Percentiles rank a stretch among this genome's conserved stretches.
phyloP scores from a whole-genome alignment of 305 asterid species.

The Ruellia speciosa region DNA sequence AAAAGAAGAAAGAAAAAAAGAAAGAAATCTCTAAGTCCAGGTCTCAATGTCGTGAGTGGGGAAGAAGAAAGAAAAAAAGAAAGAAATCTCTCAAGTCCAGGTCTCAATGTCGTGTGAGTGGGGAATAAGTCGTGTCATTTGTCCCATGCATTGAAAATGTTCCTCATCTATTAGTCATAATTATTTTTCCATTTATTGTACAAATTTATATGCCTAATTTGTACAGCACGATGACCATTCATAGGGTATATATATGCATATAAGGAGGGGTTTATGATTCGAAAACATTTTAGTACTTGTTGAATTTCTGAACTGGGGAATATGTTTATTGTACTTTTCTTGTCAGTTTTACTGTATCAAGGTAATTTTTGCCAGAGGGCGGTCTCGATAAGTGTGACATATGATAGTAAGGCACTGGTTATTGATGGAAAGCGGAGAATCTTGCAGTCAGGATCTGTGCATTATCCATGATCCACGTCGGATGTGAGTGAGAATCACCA shows the following conservation, averaged over 20 bases:
- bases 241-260: not conserved
- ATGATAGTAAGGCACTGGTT: constrained; percentile 63
- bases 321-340: constrained; percentile 25
- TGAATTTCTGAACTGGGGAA: constrained; percentile 8
- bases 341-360: constrained; percentile 26
- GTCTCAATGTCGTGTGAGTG: too few species aligned
- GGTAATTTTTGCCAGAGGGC: constrained; percentile 29
- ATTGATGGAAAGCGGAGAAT: constrained; percentile 74
- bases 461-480: constrained; percentile 74
- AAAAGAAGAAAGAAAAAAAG: too few species aligned
- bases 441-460: constrained; percentile 75
- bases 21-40: too few species aligned
- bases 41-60: too few species aligned
- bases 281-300: not conserved
- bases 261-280: constrained; percentile 19
- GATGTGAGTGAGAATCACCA: constrained; percentile 40
- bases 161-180: too few species aligned
- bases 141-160: too few species aligned
- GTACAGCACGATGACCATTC: too few species aligned
- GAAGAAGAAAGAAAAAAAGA: too few species aligned
- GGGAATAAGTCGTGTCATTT: too few species aligned
- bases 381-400: constrained; percentile 38
- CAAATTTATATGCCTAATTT: too few species aligned
- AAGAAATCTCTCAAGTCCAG: too few species aligned
- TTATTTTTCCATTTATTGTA: too few species aligned